These are phyloP conservation scores for Spergularia bocconei DNA, from an alignment of 148 eudicot species.

Conservation along the genomic window DNA sequence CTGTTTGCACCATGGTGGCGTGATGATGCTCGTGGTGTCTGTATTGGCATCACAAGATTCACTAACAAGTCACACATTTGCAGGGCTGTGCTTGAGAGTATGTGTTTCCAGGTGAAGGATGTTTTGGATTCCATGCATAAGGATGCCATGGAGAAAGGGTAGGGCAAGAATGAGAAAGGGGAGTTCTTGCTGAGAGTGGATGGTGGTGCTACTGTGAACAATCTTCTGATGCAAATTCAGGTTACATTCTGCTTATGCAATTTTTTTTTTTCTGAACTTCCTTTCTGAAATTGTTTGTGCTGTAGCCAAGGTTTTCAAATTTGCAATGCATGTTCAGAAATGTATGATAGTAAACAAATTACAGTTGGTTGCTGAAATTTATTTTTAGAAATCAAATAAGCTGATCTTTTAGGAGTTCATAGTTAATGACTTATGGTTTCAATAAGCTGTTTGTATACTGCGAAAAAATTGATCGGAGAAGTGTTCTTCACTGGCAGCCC, in stretches of 20 bases:
- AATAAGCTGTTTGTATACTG: too few species aligned
- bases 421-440: too few species aligned
- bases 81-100: slow-evolving; percentile 95
- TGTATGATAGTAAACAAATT: too few species aligned
- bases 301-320: too few species aligned
- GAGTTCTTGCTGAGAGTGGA: slow-evolving; percentile 93
- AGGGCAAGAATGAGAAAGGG: slow-evolving; percentile 59
- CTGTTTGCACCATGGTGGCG: slow-evolving; percentile 99
- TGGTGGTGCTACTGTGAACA: slow-evolving; percentile 93
- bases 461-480: too few species aligned
- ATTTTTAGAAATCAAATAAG: too few species aligned
- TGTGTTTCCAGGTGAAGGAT: slow-evolving; percentile 96
- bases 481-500: too few species aligned
- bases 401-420: too few species aligned
- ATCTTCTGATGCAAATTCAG: slow-evolving; percentile 93
- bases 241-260: slow-evolving; percentile 29
- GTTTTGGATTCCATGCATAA: slow-evolving; percentile 96
- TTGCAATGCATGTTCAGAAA: too few species aligned
- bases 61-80: slow-evolving; percentile 87
- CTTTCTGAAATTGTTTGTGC: not conserved
- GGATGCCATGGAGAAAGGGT: slow-evolving; percentile 72
- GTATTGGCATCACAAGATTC: slow-evolving; percentile 88
- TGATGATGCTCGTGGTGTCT: slow-evolving; percentile 97
- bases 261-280: not conserved
- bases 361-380: too few species aligned